Evolutionary conservation across 164 flowering plant genomes (phyloP).

Genomic region (Brasenia schreberi): DNA sequence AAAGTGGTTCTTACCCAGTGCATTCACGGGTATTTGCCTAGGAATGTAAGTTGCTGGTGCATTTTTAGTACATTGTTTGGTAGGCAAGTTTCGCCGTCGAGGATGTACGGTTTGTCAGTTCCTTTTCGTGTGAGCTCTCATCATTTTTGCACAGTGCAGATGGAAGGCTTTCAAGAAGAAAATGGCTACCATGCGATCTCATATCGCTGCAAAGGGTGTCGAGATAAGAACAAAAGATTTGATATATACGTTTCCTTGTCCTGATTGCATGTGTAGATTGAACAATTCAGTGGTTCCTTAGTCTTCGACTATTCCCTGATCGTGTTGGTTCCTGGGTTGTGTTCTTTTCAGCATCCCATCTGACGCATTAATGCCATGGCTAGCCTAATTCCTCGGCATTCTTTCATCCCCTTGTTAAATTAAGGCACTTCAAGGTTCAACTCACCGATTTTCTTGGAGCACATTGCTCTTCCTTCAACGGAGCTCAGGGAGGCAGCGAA

Average conservation of each 20-base stretch:
- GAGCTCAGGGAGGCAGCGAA: neutral
- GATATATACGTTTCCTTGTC: constrained; percentile 82
- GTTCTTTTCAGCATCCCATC: neutral
- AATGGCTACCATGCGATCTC: constrained; percentile 62
- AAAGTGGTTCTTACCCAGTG: too few relatives aligned
- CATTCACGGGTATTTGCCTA: too few relatives aligned
- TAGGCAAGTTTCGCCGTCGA: too few relatives aligned
- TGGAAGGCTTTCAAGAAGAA: constrained; percentile 87
- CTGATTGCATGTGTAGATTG: constrained; percentile 78
- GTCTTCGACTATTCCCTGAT: neutral
- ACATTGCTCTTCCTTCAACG: neutral
- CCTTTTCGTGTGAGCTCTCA: too few relatives aligned
- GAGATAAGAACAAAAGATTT: constrained; percentile 71
- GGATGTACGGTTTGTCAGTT: too few relatives aligned
- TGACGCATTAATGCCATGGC: neutral
- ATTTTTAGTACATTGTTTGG: too few relatives aligned
- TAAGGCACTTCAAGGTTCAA: neutral
- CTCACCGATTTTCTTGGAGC: neutral
- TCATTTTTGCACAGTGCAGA: constrained; percentile 21
- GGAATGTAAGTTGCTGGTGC: too few relatives aligned
- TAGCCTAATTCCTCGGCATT: neutral
- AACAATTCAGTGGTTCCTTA: constrained; percentile 37
- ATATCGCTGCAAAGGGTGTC: constrained; percentile 79
- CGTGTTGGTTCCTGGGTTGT: neutral
- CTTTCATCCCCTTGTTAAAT: neutral